Conservation (phyloP, 306 rosid species). For the Rubus idaeus region DNA sequence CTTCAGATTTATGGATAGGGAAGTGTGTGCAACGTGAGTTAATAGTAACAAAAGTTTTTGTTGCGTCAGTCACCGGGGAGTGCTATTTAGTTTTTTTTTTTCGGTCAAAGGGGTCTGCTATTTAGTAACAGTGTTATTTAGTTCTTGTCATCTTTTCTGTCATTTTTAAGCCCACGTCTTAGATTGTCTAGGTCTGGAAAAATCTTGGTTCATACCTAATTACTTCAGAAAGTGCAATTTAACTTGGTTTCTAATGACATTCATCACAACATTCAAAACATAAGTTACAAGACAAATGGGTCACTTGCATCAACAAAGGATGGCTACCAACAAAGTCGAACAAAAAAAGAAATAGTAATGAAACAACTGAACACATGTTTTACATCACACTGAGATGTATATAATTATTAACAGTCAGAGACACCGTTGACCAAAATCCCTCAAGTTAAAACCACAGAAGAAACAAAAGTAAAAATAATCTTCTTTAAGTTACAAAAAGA, state of each 20-base stretch:
- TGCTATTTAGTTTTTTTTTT: background rate
- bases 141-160: background rate
- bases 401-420: constrained; percentile 30
- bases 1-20: constrained; percentile 56
- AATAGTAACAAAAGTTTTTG: too few relatives aligned
- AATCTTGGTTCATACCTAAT: background rate
- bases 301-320: background rate
- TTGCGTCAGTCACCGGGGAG: too few relatives aligned
- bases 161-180: background rate
- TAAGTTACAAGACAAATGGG: background rate
- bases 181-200: background rate
- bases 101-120: too few relatives aligned
- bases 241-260: background rate
- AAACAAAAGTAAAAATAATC: constrained; percentile 20
- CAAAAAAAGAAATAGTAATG: background rate
- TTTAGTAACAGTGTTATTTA: background rate
- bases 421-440: constrained; percentile 37
- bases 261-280: too few relatives aligned
- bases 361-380: constrained; percentile 6
- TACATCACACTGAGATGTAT: constrained; percentile 28
- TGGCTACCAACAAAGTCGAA: background rate
- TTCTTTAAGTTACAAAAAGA: constrained; percentile 63
- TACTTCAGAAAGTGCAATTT: background rate
- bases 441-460: constrained; percentile 39
- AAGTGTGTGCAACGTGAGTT: constrained; percentile 37